A percentile compares a stretch with the other conserved stretches of the same genome.
phyloP scores from a whole-genome alignment of 179 eudicot genomes.

The Silene noctiflora region DNA sequence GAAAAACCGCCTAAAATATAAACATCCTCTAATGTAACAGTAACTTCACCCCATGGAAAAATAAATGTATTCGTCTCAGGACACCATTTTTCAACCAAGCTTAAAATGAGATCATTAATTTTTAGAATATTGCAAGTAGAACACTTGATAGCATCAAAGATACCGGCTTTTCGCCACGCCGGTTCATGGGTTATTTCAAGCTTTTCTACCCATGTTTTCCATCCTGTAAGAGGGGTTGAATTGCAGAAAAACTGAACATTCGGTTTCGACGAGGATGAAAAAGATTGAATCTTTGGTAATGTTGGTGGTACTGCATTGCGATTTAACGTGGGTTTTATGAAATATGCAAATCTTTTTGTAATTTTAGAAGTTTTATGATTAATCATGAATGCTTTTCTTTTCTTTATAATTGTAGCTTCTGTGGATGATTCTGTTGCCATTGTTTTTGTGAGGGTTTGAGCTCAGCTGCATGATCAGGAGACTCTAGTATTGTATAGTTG shows the following conservation, averaged over 20 bases:
- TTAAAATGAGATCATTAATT: not conserved
- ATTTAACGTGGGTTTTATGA: too few relatives aligned
- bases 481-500: too few relatives aligned
- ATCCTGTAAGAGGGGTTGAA: not conserved
- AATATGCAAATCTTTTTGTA: too few relatives aligned
- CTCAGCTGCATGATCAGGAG: too few relatives aligned
- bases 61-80: slow-evolving; percentile 37
- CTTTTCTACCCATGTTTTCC: not conserved
- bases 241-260: not conserved
- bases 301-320: not conserved
- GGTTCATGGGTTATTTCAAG: slow-evolving; percentile 14
- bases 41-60: slow-evolving; percentile 20
- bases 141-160: slow-evolving; percentile 10
- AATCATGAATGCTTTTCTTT: too few relatives aligned
- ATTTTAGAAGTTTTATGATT: not conserved
- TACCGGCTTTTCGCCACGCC: slow-evolving; percentile 14
- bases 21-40: slow-evolving; percentile 21
- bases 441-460: too few relatives aligned
- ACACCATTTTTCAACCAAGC: slow-evolving; percentile 32
- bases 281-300: slow-evolving; percentile 1
- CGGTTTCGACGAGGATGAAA: not conserved
- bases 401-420: not conserved
- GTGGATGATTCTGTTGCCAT: too few relatives aligned
- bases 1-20: slow-evolving; percentile 19
- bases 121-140: not conserved